Percentiles rank a stretch among this genome's conserved stretches.
Conservation (phyloP, 192 early-diverging fungal genomes). For the Backusella circina region DNA sequence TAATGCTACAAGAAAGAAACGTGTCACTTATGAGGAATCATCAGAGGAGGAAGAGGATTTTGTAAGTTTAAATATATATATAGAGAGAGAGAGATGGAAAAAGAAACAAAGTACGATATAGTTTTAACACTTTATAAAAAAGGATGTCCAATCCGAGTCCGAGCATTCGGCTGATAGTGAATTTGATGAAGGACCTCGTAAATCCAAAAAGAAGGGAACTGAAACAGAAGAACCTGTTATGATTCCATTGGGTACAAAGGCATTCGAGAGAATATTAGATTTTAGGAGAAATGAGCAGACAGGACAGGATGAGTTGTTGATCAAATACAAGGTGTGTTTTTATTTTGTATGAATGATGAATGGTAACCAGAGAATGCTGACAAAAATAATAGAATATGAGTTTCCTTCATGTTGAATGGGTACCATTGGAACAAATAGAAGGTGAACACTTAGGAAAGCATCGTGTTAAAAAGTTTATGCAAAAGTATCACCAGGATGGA, state of each 20-base stretch:
- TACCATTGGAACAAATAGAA: slow-evolving; percentile 45
- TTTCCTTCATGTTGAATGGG: slow-evolving; percentile 74
- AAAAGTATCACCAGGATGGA: slow-evolving; percentile 54
- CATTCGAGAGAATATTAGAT: slow-evolving; percentile 50
- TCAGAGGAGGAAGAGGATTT: slow-evolving; percentile 25
- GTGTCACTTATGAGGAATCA: slow-evolving; percentile 22
- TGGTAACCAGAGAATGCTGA: background rate
- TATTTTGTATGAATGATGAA: background rate
- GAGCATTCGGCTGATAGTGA: slow-evolving; percentile 24
- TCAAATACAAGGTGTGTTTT: slow-evolving; percentile 73
- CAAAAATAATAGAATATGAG: slow-evolving; percentile 48
- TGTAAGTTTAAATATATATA: no score
- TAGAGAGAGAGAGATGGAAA: background rate
- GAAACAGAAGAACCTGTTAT: slow-evolving; percentile 45
- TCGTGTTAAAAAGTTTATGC: slow-evolving; percentile 72
- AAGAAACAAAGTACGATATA: background rate
- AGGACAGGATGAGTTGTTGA: slow-evolving; percentile 59
- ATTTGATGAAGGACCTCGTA: slow-evolving; percentile 17
- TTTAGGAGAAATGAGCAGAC: slow-evolving; percentile 39
- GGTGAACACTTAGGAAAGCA: slow-evolving; percentile 60
- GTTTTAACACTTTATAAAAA: background rate
- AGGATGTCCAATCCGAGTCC: slow-evolving; percentile 23
- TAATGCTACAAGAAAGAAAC: slow-evolving; percentile 26
- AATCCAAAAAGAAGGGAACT: slow-evolving; percentile 8
- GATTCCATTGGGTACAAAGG: slow-evolving; percentile 50